A percentile compares a stretch with the other conserved stretches of the same genome.
Evolutionary conservation across 2,329 filamentous ascomycete species (phyloP).

Genomic region (Cercospora sojina): DNA sequence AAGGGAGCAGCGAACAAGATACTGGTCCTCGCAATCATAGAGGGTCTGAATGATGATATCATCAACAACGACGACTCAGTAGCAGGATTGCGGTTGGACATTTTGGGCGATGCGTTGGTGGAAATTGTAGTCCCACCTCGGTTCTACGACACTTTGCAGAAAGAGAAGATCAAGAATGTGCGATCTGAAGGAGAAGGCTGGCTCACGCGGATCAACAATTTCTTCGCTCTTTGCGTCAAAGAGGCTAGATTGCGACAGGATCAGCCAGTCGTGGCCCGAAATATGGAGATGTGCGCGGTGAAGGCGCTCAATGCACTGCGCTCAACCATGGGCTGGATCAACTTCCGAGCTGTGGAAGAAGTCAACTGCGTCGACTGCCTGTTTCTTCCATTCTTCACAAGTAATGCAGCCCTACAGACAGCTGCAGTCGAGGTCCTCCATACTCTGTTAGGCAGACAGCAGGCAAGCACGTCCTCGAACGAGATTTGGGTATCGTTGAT

Average conservation of each 20-base stretch:
- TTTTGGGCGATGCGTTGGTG: constrained; percentile 84
- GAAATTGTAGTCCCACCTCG: constrained; percentile 85
- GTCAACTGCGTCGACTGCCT: constrained; percentile 69
- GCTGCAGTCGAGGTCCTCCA: constrained; percentile 48
- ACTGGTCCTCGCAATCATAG: constrained; percentile 82
- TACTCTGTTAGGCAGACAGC: constrained; percentile 43
- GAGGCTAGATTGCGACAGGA: constrained; percentile 38
- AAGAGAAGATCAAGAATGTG: constrained; percentile 67
- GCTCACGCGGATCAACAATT: constrained; percentile 72
- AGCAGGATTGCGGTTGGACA: constrained; percentile 76
- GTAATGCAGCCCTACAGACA: constrained; percentile 71
- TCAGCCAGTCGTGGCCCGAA: constrained; percentile 58
- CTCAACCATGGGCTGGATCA: constrained; percentile 81
- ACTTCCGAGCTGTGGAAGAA: constrained; percentile 74
- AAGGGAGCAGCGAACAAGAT: constrained; percentile 66
- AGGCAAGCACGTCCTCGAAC: constrained; percentile 68
- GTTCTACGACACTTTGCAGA: constrained; percentile 67
- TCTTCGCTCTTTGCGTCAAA: constrained; percentile 71
- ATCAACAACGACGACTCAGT: constrained; percentile 85
- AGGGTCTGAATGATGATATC: constrained; percentile 90
- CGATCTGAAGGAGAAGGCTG: constrained; percentile 82
- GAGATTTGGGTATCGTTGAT: constrained; percentile 35
- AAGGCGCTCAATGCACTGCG: constrained; percentile 76
- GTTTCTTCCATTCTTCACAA: constrained; percentile 67
- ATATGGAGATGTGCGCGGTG: constrained; percentile 57